These are phyloP conservation scores for Nicotiana noctiflora DNA, from an alignment of 257 asterid species.

Conservation along the genomic window DNA sequence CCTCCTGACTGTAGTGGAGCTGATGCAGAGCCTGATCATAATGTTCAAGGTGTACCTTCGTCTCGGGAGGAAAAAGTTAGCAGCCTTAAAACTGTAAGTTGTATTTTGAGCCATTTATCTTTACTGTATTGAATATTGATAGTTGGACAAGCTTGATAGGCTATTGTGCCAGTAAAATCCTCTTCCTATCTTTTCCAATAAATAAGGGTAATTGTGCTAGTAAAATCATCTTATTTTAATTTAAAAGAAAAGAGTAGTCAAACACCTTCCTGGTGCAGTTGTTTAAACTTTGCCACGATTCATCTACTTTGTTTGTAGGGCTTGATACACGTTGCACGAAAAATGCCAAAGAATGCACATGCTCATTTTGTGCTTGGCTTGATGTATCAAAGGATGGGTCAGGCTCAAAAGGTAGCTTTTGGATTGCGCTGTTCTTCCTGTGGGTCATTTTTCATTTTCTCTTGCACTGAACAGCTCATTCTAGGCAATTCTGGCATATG, in stretches of 20 bases:
- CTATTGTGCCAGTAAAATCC: background rate
- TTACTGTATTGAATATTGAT: background rate
- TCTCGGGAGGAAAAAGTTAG: conserved; percentile 97
- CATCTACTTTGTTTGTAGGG: conserved; percentile 46
- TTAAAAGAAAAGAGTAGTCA: background rate
- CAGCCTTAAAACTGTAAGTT: conserved; percentile 93
- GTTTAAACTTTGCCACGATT: conserved; percentile 15
- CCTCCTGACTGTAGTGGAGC: conserved; percentile 65
- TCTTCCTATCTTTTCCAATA: background rate
- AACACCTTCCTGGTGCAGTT: background rate
- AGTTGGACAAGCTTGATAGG: background rate
- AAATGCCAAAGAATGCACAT: conserved; percentile 96
- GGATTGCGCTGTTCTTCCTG: conserved; percentile 8
- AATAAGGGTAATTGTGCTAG: background rate
- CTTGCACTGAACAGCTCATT: conserved; percentile 13
- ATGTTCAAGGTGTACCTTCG: conserved; percentile 59
- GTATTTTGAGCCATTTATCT: conserved; percentile 4
- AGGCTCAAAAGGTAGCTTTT: conserved; percentile 81
- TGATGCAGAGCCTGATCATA: conserved; percentile 77
- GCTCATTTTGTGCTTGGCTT: conserved; percentile 94
- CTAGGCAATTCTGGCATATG: conserved; percentile 80
- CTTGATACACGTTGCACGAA: conserved; percentile 83
- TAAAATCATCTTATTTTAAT: background rate
- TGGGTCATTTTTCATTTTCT: conserved; percentile 10
- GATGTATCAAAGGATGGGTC: conserved; percentile 98